Evolutionary conservation across 2,329 filamentous ascomycete genomes (phyloP), one percentile per base, ranked within the genome.

Genomic region (Tolypocladium capitatum): DNA sequence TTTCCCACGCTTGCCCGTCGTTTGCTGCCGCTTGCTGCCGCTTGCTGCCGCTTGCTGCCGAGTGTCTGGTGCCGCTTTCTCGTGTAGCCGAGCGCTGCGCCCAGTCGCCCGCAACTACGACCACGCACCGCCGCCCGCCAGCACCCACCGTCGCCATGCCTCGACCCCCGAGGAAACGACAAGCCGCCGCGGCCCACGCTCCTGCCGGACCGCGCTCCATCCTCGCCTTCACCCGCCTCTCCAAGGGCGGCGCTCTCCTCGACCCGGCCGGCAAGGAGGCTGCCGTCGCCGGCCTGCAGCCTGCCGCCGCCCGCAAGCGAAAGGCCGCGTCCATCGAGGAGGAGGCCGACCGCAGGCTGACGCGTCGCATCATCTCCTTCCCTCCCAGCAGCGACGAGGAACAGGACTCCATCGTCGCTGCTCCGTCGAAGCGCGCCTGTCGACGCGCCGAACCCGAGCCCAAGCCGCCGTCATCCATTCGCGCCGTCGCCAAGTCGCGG

Each of bases 141-240:
- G n/a, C n/a, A n/a, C n/a, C n/a, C n/a, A 27, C 27, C 27, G 27
- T 13, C 21, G 18, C 31, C 31, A 54, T 55, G 53, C 48, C 52
- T 40, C 52, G 50, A 38, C 45, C 48, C 13, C 44, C 53, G 21
- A 50, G 47, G 44, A 55, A 48, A 35, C 48, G 52, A 40, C 54
- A 51, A 41, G 51, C 46, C 10, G 49, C 43, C 27, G 42, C 49
- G 24, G 46, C 53, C 1, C 47, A 51, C 44, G 42, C 47, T 41
- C 27, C 31, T n/a, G 24, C 35, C 21, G 10, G 46, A 34, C 60
- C 60, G 24, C n/a, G n/a, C n/a, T 50, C 59, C 52, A 74, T 76
- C 47, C 63, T 58, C 61, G 65, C 53, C 56, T 76, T 74, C 55
- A 56, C 67, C 42, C 72, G 71, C 46, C 60, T 75, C 43, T 74